These are phyloP conservation scores for Dipodascus geniculatus DNA, from an alignment of 805 yeast genomes.

Conservation along the genomic window DNA sequence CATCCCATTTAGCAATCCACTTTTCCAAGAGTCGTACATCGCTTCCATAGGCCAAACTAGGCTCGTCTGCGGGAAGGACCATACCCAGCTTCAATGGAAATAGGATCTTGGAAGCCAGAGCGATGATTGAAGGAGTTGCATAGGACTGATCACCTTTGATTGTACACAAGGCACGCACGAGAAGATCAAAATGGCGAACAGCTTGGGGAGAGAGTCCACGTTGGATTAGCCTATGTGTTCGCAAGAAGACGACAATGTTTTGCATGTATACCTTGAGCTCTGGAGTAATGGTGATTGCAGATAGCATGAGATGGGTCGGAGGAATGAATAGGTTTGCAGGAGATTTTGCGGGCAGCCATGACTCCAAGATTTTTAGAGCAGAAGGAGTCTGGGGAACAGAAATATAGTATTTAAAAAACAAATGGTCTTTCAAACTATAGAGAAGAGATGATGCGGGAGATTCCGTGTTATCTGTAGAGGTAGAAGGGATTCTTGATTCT, in stretches of 20 bases:
- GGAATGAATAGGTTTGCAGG: not conserved
- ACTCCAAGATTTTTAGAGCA: not conserved
- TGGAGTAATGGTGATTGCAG: slow-evolving; percentile 30
- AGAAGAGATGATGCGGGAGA: not conserved
- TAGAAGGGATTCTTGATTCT: not conserved
- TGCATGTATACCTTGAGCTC: slow-evolving; percentile 44
- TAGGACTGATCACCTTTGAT: slow-evolving; percentile 30
- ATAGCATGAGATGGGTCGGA: not conserved
- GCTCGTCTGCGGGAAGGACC: slow-evolving; percentile 34
- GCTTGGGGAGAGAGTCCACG: slow-evolving; percentile 42
- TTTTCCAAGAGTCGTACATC: slow-evolving; percentile 32
- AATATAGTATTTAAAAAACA: not conserved
- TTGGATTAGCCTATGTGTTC: slow-evolving; percentile 43
- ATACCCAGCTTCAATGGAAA: slow-evolving; percentile 37
- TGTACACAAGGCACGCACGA: slow-evolving; percentile 32
- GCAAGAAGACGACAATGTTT: slow-evolving; percentile 40
- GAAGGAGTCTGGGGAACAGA: not conserved
- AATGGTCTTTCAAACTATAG: not conserved
- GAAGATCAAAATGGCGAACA: slow-evolving; percentile 30
- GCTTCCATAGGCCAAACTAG: slow-evolving; percentile 45
- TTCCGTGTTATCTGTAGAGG: not conserved
- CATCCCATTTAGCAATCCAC: slow-evolving; percentile 35
- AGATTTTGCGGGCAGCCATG: not conserved
- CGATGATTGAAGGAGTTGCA: slow-evolving; percentile 44
- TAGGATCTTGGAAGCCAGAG: slow-evolving; percentile 36